Evolutionary conservation across 2,329 filamentous ascomycete genomes (phyloP).

Genomic region (Metarhizium album): DNA sequence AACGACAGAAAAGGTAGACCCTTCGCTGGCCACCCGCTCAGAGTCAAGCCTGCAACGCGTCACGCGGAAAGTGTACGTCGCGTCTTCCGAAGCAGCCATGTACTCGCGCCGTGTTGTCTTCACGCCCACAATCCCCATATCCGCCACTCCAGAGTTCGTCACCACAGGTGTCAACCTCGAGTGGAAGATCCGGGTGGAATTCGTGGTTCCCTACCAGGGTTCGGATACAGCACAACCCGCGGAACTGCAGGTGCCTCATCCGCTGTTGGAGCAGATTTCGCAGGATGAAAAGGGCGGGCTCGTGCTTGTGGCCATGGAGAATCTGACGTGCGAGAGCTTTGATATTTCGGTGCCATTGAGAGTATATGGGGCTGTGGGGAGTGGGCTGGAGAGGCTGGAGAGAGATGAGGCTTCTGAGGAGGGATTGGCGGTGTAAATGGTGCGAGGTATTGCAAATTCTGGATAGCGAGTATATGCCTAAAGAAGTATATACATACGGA

Average conservation of each 20-base stretch:
- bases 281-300: constrained; percentile 66
- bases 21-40: constrained; percentile 70
- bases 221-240: constrained; percentile 11
- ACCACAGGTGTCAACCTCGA: constrained; percentile 80
- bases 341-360: constrained; percentile 77
- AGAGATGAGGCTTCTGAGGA: constrained; percentile 42
- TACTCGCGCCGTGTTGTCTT: constrained; percentile 74
- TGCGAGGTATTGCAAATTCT: not conserved
- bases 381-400: constrained; percentile 44
- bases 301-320: constrained; percentile 67
- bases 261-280: constrained; percentile 68
- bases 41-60: constrained; percentile 78
- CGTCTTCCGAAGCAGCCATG: constrained; percentile 70
- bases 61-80: constrained; percentile 71
- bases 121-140: constrained; percentile 68
- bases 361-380: constrained; percentile 60
- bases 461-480: constrained; percentile 1
- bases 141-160: constrained; percentile 81
- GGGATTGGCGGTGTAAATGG: constrained; percentile 27
- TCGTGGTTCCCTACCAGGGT: constrained; percentile 62
- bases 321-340: constrained; percentile 76
- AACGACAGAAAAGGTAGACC: constrained; percentile 73
- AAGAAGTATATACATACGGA: not conserved
- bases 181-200: constrained; percentile 86
- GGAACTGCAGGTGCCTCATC: constrained; percentile 19